Evolutionary conservation across 306 rosid species (phyloP).

Genomic region (Lagenaria siceraria): DNA sequence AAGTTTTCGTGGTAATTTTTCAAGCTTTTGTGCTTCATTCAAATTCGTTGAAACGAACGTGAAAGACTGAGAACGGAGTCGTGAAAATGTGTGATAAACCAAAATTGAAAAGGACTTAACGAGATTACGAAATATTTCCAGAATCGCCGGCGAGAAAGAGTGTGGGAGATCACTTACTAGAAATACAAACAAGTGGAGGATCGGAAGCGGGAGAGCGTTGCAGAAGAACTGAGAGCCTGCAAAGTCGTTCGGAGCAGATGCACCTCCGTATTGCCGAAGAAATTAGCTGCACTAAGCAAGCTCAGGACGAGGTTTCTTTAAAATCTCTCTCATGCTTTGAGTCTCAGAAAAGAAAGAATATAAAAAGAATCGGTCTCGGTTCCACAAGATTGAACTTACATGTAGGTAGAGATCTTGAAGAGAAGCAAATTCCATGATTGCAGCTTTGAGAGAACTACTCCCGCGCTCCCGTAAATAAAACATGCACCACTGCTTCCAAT

Average conservation of each 20-base stretch:
- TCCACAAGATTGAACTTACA: conserved; percentile 17
- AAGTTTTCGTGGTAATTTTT: background rate
- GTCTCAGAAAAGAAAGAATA: background rate
- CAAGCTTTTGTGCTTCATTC: background rate
- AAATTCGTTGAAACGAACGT: background rate
- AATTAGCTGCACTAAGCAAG: conserved; percentile 32
- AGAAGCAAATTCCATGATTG: conserved; percentile 24
- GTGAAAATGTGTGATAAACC: background rate
- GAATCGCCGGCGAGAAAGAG: background rate
- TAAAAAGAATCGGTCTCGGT: background rate
- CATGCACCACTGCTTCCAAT: background rate
- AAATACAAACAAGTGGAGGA: conserved; percentile 29
- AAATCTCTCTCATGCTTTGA: background rate
- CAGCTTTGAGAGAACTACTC: conserved; percentile 8
- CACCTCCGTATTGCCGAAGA: conserved; percentile 67
- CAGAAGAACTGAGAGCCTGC: conserved; percentile 53
- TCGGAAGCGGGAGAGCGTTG: conserved; percentile 32
- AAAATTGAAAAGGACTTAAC: background rate
- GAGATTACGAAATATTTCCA: background rate
- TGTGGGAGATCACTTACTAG: conserved; percentile 27
- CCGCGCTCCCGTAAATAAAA: conserved; percentile 7
- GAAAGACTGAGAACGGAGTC: background rate
- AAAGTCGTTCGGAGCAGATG: conserved; percentile 49
- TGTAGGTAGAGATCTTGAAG: conserved; percentile 20
- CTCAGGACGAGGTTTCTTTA: background rate